phyloP scores from a whole-genome alignment of 106 monocot genomes.

The Dendrobium officinale region DNA sequence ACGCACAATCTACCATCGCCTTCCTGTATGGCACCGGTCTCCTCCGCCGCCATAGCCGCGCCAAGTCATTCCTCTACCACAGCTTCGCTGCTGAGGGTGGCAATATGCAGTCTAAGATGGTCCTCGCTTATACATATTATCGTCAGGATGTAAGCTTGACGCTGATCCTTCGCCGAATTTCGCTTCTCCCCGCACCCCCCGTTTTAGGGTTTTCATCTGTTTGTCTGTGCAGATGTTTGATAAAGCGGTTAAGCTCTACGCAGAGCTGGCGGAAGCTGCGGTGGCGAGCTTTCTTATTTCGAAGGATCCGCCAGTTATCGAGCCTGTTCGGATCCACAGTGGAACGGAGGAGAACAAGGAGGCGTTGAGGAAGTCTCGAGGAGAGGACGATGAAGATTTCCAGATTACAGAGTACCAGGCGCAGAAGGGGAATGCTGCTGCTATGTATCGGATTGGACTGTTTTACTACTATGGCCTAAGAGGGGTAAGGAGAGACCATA shows the following conservation, averaged over 20 bases:
- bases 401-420: conserved; percentile 94
- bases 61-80: conserved; percentile 68
- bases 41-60: conserved; percentile 25
- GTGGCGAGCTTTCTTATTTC: conserved; percentile 82
- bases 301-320: conserved; percentile 73
- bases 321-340: conserved; percentile 65
- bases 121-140: conserved; percentile 72
- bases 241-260: conserved; percentile 71
- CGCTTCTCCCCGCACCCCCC: too few relatives aligned
- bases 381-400: conserved; percentile 88
- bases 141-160: conserved; percentile 67
- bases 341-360: conserved; percentile 92
- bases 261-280: conserved; percentile 85
- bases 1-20: conserved; percentile 71
- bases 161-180: not conserved
- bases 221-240: conserved; percentile 58
- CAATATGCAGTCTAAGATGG: conserved; percentile 92
- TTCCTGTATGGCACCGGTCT: conserved; percentile 55
- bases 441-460: conserved; percentile 73
- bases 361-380: conserved; percentile 63
- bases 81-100: conserved; percentile 65
- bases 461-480: conserved; percentile 85
- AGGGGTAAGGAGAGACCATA: conserved; percentile 63
- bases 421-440: conserved; percentile 50
- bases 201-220: not conserved